Conservation (phyloP, 2,329 filamentous ascomycete species). For the Penicillium oxalicum region DNA sequence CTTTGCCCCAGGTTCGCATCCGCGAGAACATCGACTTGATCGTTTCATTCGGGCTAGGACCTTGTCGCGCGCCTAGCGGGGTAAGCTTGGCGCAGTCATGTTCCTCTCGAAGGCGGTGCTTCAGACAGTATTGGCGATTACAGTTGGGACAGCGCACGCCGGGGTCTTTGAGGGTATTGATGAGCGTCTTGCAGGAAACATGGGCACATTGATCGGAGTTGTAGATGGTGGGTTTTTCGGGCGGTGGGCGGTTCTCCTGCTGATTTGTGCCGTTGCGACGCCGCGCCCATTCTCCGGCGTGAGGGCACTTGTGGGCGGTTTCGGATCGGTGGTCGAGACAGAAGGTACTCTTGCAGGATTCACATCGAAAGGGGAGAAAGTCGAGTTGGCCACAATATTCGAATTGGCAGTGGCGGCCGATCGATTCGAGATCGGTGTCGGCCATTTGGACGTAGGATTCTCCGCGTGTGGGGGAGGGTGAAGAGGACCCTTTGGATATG, state of each 20-base stretch:
- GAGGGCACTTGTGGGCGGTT: conserved; percentile 64
- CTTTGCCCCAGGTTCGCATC: conserved; percentile 72
- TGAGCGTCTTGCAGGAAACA: conserved; percentile 46
- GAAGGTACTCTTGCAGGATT: conserved; percentile 76
- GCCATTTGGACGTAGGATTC: conserved; percentile 38
- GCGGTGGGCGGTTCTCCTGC: conserved; percentile 24
- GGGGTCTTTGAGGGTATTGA: conserved; percentile 47
- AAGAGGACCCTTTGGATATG: conserved; percentile 15
- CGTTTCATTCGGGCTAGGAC: conserved; percentile 52
- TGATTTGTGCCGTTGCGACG: conserved; percentile 32
- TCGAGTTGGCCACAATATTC: conserved; percentile 90
- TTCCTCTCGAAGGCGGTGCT: conserved; percentile 54
- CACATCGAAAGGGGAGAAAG: conserved; percentile 91
- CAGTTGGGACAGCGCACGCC: conserved; percentile 48
- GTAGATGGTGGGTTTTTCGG: conserved; percentile 50
- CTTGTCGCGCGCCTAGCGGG: conserved; percentile 48
- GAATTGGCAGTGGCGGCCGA: conserved; percentile 87
- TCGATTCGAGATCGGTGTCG: conserved; percentile 71
- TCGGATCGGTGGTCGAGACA: conserved; percentile 93
- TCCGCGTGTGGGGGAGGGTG: conserved; percentile 6
- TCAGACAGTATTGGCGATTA: conserved; percentile 47
- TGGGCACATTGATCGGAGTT: conserved; percentile 49
- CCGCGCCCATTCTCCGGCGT: conserved; percentile 57
- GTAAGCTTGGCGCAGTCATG: conserved; percentile 75
- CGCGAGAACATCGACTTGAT: conserved; percentile 69